Conservation (phyloP, 352 stramenopile genomes). For the Phytophthora multivora region DNA sequence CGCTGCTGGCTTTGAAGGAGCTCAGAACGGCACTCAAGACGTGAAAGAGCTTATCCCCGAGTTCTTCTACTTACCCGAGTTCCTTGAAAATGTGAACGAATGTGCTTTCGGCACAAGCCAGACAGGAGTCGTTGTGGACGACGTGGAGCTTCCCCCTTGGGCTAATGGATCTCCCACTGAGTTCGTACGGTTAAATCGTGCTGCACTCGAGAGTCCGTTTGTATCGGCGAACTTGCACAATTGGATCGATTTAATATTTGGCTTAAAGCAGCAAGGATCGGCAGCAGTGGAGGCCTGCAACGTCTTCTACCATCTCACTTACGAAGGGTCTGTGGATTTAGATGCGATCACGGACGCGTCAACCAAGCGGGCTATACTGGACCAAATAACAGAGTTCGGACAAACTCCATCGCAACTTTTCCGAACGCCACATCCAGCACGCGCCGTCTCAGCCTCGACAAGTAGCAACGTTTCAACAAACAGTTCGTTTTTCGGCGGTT, state of each 20-base stretch:
- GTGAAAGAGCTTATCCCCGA: conserved; percentile 99
- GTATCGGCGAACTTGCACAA: conserved; percentile 96
- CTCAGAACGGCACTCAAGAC: conserved; percentile 90
- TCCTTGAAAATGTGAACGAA: conserved; percentile 96
- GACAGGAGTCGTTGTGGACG: conserved; percentile 81
- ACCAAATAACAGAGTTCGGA: conserved; percentile 99
- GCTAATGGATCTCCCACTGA: conserved; percentile 91
- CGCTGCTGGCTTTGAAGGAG: conserved; percentile 60
- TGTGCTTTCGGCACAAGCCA: conserved; percentile 94
- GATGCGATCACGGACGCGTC: conserved; percentile 74
- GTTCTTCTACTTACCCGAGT: conserved; percentile 96
- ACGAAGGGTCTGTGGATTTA: conserved; percentile 97
- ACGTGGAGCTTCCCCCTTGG: conserved; percentile 95
- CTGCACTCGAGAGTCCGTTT: conserved; percentile 95
- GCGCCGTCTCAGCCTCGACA: conserved; percentile 14
- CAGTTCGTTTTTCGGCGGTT: conserved; percentile 22
- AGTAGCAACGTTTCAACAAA: conserved; percentile 9
- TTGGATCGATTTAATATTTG: conserved; percentile 99
- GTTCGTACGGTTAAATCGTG: conserved; percentile 96
- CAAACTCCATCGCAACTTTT: conserved; percentile 97
- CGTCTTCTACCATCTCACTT: conserved; percentile 98
- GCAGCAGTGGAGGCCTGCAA: conserved; percentile 95
- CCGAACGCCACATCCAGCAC: conserved; percentile 71
- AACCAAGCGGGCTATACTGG: conserved; percentile 84
- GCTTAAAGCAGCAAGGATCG: conserved; percentile 94